Percentiles rank a stretch among this genome's conserved stretches.
Conservation (phyloP, 2,329 filamentous ascomycete genomes). For the Pestalotiopsis sp. region DNA sequence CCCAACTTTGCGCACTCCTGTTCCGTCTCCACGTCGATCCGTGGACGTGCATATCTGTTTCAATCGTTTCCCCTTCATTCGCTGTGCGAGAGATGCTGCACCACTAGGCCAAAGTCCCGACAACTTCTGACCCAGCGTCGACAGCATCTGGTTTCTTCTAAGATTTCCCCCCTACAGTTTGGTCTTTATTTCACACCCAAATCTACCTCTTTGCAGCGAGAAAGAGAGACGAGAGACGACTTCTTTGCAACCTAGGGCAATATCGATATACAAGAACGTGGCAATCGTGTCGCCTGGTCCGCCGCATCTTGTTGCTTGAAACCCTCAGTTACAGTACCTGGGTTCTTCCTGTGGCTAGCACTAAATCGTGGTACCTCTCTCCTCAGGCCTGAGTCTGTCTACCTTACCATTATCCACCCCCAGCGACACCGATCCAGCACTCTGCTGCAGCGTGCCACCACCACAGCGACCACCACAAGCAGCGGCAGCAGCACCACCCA, state of each 20-base stretch:
- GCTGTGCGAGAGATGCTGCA: constrained; percentile 12
- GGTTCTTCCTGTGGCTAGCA: too few relatives aligned
- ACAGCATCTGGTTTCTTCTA: constrained; percentile 1
- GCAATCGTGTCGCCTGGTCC: too few relatives aligned
- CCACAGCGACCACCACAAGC: not conserved
- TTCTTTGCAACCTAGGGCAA: not conserved
- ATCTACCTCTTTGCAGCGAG: not conserved
- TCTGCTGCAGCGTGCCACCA: not conserved
- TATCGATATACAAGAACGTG: too few relatives aligned
- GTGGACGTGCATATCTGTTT: constrained; percentile 28
- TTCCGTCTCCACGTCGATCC: constrained; percentile 23
- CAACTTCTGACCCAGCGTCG: constrained; percentile 1
- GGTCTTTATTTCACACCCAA: not conserved
- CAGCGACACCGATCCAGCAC: not conserved
- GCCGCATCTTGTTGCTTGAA: too few relatives aligned
- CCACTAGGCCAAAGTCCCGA: not conserved
- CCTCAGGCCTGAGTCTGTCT: not conserved
- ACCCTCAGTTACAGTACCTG: too few relatives aligned
- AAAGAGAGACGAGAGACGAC: not conserved
- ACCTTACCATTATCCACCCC: not conserved
- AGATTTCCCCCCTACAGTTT: not conserved
- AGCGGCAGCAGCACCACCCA: not conserved
- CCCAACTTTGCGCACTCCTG: constrained; percentile 13
- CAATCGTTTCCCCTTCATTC: constrained; percentile 23
- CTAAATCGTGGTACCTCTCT: not conserved